Percentiles rank a stretch among this genome's conserved stretches.
Evolutionary conservation across 352 stramenopile species (phyloP).

Genomic region (Phytophthora pseudosyringae): DNA sequence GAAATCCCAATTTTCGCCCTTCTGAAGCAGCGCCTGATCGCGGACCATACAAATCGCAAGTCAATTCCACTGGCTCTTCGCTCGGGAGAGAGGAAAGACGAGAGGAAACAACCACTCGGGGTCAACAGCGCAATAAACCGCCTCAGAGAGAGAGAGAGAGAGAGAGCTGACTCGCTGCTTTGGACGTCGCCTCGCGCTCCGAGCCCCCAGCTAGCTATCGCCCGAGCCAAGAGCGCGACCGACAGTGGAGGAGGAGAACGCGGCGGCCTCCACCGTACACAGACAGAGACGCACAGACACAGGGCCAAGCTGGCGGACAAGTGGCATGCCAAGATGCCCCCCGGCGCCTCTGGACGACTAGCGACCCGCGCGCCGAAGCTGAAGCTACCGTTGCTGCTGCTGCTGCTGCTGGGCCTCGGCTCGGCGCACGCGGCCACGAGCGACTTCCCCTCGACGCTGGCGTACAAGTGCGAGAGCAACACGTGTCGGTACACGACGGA

Average conservation of each 20-base stretch:
- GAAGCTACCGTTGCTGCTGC: too few species aligned
- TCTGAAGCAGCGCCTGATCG: slow-evolving; percentile 6
- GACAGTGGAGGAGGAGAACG: slow-evolving; percentile 15
- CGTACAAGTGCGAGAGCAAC: slow-evolving; percentile 56
- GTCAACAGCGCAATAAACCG: slow-evolving; percentile 9
- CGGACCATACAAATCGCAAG: slow-evolving; percentile 23
- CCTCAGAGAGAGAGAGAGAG: neutral
- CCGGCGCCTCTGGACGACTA: slow-evolving; percentile 15
- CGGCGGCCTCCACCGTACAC: slow-evolving; percentile 12
- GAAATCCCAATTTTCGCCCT: slow-evolving; percentile 11
- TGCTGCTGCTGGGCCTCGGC: slow-evolving; percentile 1
- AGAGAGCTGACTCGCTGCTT: slow-evolving; percentile 5
- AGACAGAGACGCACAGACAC: slow-evolving; percentile 5
- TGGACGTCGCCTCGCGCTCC: slow-evolving; percentile 3
- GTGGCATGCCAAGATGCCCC: slow-evolving; percentile 35
- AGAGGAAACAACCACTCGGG: slow-evolving; percentile 29
- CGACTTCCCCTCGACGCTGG: slow-evolving; percentile 42
- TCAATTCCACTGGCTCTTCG: slow-evolving; percentile 31
- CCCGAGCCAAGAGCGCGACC: neutral
- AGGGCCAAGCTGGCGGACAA: slow-evolving; percentile 27
- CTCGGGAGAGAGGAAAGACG: slow-evolving; percentile 25
- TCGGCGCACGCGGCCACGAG: slow-evolving; percentile 9
- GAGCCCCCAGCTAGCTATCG: too few species aligned
- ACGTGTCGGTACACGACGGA: slow-evolving; percentile 60
- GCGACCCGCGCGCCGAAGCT: neutral